Conservation (phyloP, 1,284 basidiomycete genomes). For the Trametes hirsuta region DNA sequence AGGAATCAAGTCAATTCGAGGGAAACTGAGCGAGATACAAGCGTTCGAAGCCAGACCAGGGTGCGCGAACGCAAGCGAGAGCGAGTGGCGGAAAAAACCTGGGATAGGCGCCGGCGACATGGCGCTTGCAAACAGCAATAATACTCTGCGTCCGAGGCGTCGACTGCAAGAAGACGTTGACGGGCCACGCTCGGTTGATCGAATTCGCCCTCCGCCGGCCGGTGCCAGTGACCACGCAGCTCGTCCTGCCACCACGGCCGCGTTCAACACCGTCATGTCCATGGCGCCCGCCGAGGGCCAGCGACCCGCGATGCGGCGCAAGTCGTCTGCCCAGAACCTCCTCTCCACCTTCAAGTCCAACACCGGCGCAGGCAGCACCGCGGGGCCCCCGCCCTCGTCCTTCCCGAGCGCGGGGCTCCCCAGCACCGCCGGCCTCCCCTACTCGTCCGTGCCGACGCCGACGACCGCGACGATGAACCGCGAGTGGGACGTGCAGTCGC, state of each 20-base stretch:
- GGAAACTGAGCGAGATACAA: too few relatives aligned
- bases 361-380: constrained; percentile 29
- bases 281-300: constrained; percentile 34
- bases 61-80: too few relatives aligned
- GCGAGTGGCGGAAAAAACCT: too few relatives aligned
- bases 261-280: constrained; percentile 31
- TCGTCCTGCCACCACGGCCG: constrained; percentile 14
- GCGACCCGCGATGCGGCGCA: constrained; percentile 75
- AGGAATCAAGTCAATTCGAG: too few relatives aligned
- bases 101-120: too few relatives aligned
- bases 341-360: constrained; percentile 71
- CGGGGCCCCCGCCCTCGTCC: constrained; percentile 31
- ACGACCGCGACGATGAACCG: constrained; percentile 44
- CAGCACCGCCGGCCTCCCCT: constrained; percentile 30
- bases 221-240: constrained; percentile 10
- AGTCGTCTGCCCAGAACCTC: constrained; percentile 83
- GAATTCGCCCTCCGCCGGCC: constrained; percentile 14
- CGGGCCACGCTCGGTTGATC: constrained; percentile 6
- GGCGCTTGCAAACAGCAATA: too few relatives aligned
- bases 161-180: too few relatives aligned
- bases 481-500: constrained; percentile 70
- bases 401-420: constrained; percentile 24
- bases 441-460: constrained; percentile 39
- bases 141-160: too few relatives aligned
- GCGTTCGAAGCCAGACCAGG: too few relatives aligned